Conservation (phyloP, 1,284 basidiomycete species). For the Heimioporus retisporus region DNA sequence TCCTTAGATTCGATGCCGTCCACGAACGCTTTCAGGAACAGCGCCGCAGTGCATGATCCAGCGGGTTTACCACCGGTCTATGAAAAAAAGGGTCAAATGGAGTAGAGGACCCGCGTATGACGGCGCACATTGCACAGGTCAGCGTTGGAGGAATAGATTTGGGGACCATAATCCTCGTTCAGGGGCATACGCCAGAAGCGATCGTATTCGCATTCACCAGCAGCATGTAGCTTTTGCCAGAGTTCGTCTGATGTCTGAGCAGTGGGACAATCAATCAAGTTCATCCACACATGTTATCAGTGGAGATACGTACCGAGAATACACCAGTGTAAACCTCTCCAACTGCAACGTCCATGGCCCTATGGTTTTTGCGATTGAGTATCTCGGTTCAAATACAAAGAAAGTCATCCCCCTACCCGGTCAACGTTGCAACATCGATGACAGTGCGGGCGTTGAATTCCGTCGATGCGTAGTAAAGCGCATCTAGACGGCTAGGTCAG, state of each 20-base stretch:
- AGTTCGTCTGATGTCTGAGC: constrained; percentile 71
- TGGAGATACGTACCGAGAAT: constrained; percentile 68
- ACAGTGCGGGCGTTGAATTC: constrained; percentile 85
- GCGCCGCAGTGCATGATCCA: constrained; percentile 85
- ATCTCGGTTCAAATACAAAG: neutral
- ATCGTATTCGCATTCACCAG: constrained; percentile 82
- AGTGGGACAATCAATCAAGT: no score
- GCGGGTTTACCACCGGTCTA: constrained; percentile 75
- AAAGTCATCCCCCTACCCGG: constrained; percentile 61
- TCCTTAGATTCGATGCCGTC: constrained; percentile 73
- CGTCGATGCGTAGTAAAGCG: constrained; percentile 87
- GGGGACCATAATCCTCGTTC: constrained; percentile 81
- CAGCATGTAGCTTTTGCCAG: constrained; percentile 78
- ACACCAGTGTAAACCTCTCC: constrained; percentile 85
- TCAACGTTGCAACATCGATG: constrained; percentile 89
- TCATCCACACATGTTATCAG: constrained; percentile 33
- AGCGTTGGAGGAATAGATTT: constrained; percentile 84
- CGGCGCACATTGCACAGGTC: constrained; percentile 83
- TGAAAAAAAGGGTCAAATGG: constrained; percentile 10
- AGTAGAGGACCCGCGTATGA: neutral
- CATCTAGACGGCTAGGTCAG: constrained; percentile 59
- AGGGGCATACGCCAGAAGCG: constrained; percentile 90
- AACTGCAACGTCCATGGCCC: constrained; percentile 74
- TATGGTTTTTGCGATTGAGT: constrained; percentile 33
- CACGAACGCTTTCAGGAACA: constrained; percentile 89